Conservation (phyloP, 2,329 filamentous ascomycete species). For the Plenodomus biglobosus region DNA sequence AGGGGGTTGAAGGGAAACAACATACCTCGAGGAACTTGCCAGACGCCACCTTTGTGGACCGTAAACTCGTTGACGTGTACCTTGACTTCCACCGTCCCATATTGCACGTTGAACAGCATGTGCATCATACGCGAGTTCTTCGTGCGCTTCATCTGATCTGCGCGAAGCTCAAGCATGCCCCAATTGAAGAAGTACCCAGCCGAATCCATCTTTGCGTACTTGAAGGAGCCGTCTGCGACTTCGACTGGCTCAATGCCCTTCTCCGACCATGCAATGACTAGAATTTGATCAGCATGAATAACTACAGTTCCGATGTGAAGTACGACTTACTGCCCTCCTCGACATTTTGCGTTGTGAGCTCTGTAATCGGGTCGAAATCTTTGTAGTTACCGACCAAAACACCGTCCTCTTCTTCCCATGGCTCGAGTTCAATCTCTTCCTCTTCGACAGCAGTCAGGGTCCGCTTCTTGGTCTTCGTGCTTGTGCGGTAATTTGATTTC, state of each 20-base stretch:
- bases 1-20: slow-evolving; percentile 14
- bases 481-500: slow-evolving; percentile 14
- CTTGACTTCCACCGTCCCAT: slow-evolving; percentile 77
- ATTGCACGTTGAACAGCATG: slow-evolving; percentile 91
- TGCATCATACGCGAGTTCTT: slow-evolving; percentile 97
- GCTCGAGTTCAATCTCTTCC: slow-evolving; percentile 60
- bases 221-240: slow-evolving; percentile 70
- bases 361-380: slow-evolving; percentile 63
- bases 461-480: slow-evolving; percentile 32
- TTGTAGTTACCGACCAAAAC: slow-evolving; percentile 65
- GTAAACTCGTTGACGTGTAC: slow-evolving; percentile 76
- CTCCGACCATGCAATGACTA: slow-evolving; percentile 63
- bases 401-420: slow-evolving; percentile 72
- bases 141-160: slow-evolving; percentile 77
- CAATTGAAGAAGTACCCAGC: slow-evolving; percentile 75
- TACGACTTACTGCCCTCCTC: slow-evolving; percentile 44
- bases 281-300: slow-evolving; percentile 21
- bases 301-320: neutral
- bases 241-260: slow-evolving; percentile 60
- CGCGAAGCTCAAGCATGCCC: slow-evolving; percentile 85
- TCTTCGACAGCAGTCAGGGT: slow-evolving; percentile 49
- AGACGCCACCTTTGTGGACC: slow-evolving; percentile 84
- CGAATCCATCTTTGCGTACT: slow-evolving; percentile 74
- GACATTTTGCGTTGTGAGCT: slow-evolving; percentile 57
- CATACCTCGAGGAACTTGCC: slow-evolving; percentile 93